Evolutionary conservation across 495 filamentous ascomycete genomes (phyloP).

Genomic region (Zalerion maritima): DNA sequence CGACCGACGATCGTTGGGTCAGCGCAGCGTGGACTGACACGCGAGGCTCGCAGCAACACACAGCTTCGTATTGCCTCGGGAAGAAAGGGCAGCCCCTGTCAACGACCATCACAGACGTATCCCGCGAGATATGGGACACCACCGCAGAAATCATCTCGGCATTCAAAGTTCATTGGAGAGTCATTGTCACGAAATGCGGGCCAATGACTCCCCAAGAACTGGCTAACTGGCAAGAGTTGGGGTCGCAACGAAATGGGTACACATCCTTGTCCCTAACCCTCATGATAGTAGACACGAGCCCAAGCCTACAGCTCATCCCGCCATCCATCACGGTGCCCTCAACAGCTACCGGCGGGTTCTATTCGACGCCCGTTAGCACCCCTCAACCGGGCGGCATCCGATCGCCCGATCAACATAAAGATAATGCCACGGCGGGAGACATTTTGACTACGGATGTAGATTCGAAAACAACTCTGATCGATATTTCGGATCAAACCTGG

Average conservation of each 20-base stretch:
- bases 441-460: conserved; percentile 38
- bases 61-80: conserved; percentile 64
- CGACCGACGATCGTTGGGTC: conserved; percentile 73
- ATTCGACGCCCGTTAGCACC: conserved; percentile 42
- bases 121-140: conserved; percentile 71
- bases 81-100: conserved; percentile 42
- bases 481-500: conserved; percentile 71
- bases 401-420: conserved; percentile 5
- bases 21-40: conserved; percentile 88
- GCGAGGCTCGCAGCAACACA: conserved; percentile 59
- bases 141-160: conserved; percentile 62
- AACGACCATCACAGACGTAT: conserved; percentile 46
- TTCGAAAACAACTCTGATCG: conserved; percentile 57
- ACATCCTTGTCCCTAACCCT: conserved; percentile 41
- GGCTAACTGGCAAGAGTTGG: conserved; percentile 39
- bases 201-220: conserved; percentile 61
- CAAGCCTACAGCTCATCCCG: conserved; percentile 50
- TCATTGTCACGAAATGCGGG: conserved; percentile 62
- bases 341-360: conserved; percentile 21
- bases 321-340: conserved; percentile 29
- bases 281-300: conserved; percentile 48
- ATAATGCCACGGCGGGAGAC: conserved; percentile 12
- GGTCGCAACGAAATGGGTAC: conserved; percentile 25
- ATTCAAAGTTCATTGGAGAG: conserved; percentile 61
- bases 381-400: conserved; percentile 42